These are phyloP conservation scores for Purpureocillium takamizusanense DNA, from an alignment of 2,329 filamentous ascomycete genomes.

Conservation along the genomic window DNA sequence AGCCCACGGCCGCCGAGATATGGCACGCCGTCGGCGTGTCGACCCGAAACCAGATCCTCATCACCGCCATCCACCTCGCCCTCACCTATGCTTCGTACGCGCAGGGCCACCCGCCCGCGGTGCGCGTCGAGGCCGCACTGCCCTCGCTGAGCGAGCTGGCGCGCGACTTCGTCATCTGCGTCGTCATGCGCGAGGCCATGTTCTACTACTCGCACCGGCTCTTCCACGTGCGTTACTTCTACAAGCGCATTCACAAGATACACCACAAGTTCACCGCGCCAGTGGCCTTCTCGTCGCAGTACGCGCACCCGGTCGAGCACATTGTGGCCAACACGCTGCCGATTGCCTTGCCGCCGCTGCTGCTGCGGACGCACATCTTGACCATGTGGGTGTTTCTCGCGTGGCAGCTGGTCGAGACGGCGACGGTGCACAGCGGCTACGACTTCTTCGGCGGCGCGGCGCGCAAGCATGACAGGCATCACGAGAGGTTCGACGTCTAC, in stretches of 20 bases:
- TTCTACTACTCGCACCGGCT: slow-evolving; percentile 50
- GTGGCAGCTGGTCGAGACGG: slow-evolving; percentile 39
- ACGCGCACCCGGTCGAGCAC: slow-evolving; percentile 48
- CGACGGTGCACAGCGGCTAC: slow-evolving; percentile 48
- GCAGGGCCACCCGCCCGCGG: slow-evolving; percentile 16
- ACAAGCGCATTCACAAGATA: slow-evolving; percentile 42
- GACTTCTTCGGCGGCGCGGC: slow-evolving; percentile 41
- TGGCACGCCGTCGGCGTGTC: slow-evolving; percentile 32
- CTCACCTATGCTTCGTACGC: slow-evolving; percentile 9
- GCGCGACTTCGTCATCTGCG: slow-evolving; percentile 30
- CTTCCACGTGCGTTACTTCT: slow-evolving; percentile 38
- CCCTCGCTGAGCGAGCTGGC: slow-evolving; percentile 26
- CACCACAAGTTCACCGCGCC: slow-evolving; percentile 49
- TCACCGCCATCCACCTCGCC: slow-evolving; percentile 20
- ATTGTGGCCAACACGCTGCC: slow-evolving; percentile 44
- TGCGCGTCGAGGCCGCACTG: slow-evolving; percentile 27
- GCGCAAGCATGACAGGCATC: slow-evolving; percentile 45
- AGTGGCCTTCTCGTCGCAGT: slow-evolving; percentile 45
- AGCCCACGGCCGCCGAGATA: slow-evolving; percentile 36
- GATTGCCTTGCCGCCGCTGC: slow-evolving; percentile 36
- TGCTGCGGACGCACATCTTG: slow-evolving; percentile 39
- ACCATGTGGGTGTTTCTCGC: slow-evolving; percentile 42
- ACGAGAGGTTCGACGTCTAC: slow-evolving; percentile 46
- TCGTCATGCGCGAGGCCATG: slow-evolving; percentile 35
- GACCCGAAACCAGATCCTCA: slow-evolving; percentile 36